Evolutionary conservation across 2,329 filamentous ascomycete species (phyloP).

Genomic region (Diaporthe ilicicola): DNA sequence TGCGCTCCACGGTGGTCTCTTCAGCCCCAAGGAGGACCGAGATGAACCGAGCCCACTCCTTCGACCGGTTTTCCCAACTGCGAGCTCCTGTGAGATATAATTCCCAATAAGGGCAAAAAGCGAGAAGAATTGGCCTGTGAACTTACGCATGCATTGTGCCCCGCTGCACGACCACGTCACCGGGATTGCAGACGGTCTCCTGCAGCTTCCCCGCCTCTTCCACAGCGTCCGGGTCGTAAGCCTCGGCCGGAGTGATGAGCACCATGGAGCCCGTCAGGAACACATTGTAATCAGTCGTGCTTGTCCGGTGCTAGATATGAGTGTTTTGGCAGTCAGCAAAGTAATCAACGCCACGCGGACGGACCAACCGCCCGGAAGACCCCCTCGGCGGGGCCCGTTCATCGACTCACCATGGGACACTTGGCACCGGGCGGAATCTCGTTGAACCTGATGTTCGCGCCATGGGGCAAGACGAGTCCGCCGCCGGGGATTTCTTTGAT

Average conservation of each 20-base stretch:
- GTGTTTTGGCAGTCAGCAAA: background rate
- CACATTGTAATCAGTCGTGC: background rate
- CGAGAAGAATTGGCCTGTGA: accelerated
- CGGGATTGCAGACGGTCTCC: background rate
- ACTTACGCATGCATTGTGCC: background rate
- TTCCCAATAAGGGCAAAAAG: accelerated
- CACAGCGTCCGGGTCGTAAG: background rate
- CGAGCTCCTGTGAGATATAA: no score
- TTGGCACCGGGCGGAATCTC: background rate
- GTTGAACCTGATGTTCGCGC: background rate
- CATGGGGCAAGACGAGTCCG: background rate
- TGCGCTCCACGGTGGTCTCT: background rate
- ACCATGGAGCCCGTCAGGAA: background rate
- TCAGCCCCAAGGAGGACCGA: background rate
- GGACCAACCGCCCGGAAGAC: background rate
- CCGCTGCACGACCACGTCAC: constrained; percentile 1
- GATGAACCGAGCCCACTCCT: background rate
- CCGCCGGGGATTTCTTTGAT: background rate
- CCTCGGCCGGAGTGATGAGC: background rate
- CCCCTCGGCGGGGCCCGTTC: background rate
- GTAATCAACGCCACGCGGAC: background rate
- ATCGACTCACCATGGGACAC: background rate
- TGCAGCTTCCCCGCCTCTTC: background rate
- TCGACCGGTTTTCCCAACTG: background rate
- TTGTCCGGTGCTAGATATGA: background rate